Evolutionary conservation across 2,329 filamentous ascomycete genomes (phyloP), one percentile per base, ranked within the genome.

Genomic region (Neurospora sp.): DNA sequence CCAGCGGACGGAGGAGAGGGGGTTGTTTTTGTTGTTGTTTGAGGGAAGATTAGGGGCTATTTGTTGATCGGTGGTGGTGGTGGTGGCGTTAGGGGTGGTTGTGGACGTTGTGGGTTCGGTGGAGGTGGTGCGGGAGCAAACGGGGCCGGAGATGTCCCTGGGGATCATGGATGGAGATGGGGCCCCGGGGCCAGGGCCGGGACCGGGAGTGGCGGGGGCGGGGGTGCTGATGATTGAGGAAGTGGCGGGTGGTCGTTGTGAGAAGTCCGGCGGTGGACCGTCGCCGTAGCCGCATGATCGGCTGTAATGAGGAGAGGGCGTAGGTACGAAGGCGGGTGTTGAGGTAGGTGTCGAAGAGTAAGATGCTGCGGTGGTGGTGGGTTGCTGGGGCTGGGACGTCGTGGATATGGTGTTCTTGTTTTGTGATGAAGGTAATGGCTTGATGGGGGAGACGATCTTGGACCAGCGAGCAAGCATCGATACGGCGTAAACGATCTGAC

Each of bases 391-490:
- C 10, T 28, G 28, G n/a, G 58, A 28, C n/a, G 23, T 39, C 39
- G 38, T 52, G 10, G 67, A 67, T 33, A 28, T 42, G 15, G 39
- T 28, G 67, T 58, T 66, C 68, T 23, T n/a, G 6, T 5, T 8
- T 39, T 68, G 67, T 43, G 67, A 19, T 11, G 67, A 36, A 3
- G 23, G 23, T n/a, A 33, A 62, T 17, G 52, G 23, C 15, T 62
- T 62, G 4, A 68, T 23, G 1, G 72, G 72, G 1, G 80, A 80
- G 0, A 82, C 78, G 0, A 85, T 78, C 62, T 84, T 84, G 5
- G 83, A 81, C 84, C 84, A 86, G 7, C 84, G 80, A 1, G 83
- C 81, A 0, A 86, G 78, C 80, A 85, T 84, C 4, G 80, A 83
- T 58, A 85, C 76, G n/a, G 81, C 82, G 68, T 86, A 84, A 3